Conservation (phyloP, 2,329 filamentous ascomycete species). For the Xylaria polymorpha region DNA sequence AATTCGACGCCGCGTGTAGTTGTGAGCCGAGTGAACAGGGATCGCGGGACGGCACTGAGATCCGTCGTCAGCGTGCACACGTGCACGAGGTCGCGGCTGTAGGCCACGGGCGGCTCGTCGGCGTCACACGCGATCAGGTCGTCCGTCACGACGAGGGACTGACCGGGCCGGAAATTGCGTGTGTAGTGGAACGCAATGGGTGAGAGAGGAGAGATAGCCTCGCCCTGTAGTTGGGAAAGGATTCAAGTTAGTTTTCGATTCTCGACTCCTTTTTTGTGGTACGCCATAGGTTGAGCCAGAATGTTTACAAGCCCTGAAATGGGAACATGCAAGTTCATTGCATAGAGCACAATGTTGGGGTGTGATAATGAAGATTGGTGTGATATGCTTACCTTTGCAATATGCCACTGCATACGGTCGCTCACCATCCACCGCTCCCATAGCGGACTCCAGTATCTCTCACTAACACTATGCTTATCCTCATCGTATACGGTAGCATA, state of each 20-base stretch:
- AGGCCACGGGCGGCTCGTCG: constrained; percentile 71
- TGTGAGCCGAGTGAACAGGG: constrained; percentile 78
- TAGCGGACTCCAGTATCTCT: constrained; percentile 81
- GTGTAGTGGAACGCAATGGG: constrained; percentile 88
- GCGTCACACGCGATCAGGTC: constrained; percentile 81
- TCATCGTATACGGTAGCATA: constrained; percentile 86
- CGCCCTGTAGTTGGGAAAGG: constrained; percentile 63
- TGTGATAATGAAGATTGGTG: constrained; percentile 11
- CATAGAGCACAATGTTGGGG: constrained; percentile 14
- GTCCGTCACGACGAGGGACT: constrained; percentile 81
- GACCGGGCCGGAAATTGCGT: constrained; percentile 82
- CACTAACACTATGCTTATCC: constrained; percentile 75
- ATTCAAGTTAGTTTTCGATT: not conserved
- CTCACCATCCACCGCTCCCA: constrained; percentile 88
- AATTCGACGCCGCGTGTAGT: constrained; percentile 85
- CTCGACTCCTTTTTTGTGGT: not conserved
- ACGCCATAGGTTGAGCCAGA: not conserved
- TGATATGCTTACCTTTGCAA: constrained; percentile 70
- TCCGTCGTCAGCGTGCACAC: constrained; percentile 87
- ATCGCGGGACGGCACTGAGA: constrained; percentile 78
- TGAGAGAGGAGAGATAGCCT: constrained; percentile 76
- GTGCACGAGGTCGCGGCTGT: constrained; percentile 71
- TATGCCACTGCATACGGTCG: constrained; percentile 88
- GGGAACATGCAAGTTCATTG: not conserved
- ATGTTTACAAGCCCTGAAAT: no score